Conservation (phyloP, 805 yeast species). For the Cyberlindnera xylosilytica region DNA sequence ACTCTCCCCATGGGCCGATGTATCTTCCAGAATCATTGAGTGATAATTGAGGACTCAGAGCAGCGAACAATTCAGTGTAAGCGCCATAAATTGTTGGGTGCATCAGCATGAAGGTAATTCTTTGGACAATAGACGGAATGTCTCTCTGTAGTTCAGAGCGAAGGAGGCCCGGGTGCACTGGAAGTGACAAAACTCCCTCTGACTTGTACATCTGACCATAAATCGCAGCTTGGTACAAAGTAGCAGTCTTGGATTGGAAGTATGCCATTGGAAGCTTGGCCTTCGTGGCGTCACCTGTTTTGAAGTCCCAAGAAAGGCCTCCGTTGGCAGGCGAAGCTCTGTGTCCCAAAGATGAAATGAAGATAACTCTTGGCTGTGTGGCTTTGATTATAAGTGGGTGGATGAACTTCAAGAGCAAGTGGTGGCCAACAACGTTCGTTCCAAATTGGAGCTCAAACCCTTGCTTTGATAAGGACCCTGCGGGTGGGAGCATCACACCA, state of each 20-base stretch:
- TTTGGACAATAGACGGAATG: slow-evolving; percentile 23
- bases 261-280: not conserved
- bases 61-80: slow-evolving; percentile 41
- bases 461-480: slow-evolving; percentile 36
- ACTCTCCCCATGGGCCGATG: slow-evolving; percentile 40
- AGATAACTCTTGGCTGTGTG: slow-evolving; percentile 39
- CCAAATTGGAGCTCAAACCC: slow-evolving; percentile 47
- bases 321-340: slow-evolving; percentile 30
- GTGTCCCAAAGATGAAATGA: slow-evolving; percentile 42
- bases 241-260: slow-evolving; percentile 37
- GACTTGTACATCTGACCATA: slow-evolving; percentile 31
- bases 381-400: slow-evolving; percentile 37
- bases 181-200: slow-evolving; percentile 30
- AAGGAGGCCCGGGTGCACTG: slow-evolving; percentile 41
- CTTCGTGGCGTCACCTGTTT: slow-evolving; percentile 1
- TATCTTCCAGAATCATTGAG: slow-evolving; percentile 33
- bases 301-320: slow-evolving; percentile 34
- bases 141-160: slow-evolving; percentile 34
- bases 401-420: slow-evolving; percentile 37
- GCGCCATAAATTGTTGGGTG: slow-evolving; percentile 35
- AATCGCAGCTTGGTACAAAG: slow-evolving; percentile 32
- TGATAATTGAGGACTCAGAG: slow-evolving; percentile 37
- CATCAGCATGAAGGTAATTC: not conserved
- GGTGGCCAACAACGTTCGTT: slow-evolving; percentile 44
- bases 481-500: slow-evolving; percentile 40